Conservation (phyloP, 805 yeast genomes). For the Candida caryicola region DNA sequence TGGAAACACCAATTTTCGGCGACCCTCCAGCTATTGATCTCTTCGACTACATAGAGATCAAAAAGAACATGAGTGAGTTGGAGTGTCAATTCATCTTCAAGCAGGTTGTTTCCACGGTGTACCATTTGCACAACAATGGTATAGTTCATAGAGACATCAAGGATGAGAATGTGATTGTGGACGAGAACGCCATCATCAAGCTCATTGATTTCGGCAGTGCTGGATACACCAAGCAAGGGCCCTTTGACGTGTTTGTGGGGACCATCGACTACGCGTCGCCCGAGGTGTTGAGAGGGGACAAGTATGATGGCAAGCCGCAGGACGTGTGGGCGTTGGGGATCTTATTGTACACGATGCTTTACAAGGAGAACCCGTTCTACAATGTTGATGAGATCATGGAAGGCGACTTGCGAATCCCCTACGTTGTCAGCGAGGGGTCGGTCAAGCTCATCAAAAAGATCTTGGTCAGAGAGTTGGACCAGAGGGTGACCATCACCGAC, state of each 20-base stretch:
- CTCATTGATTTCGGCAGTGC: constrained; percentile 95
- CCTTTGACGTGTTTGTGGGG: constrained; percentile 96
- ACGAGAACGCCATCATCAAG: constrained; percentile 74
- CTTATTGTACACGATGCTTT: constrained; percentile 80
- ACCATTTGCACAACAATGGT: constrained; percentile 80
- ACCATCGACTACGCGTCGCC: constrained; percentile 98
- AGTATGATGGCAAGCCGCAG: constrained; percentile 90
- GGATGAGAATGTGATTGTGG: constrained; percentile 91
- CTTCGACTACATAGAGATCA: constrained; percentile 87
- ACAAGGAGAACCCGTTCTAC: constrained; percentile 93
- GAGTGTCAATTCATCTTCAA: constrained; percentile 77
- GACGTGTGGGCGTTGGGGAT: constrained; percentile 98
- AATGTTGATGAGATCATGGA: constrained; percentile 95
- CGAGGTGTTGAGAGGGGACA: constrained; percentile 84
- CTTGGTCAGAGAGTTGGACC: constrained; percentile 60
- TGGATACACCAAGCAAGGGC: constrained; percentile 85
- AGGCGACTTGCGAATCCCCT: constrained; percentile 75
- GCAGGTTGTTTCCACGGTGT: constrained; percentile 76
- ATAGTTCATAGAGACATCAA: constrained; percentile 93
- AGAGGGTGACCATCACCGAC: constrained; percentile 73
- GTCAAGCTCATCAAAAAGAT: constrained; percentile 60
- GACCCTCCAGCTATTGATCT: constrained; percentile 86
- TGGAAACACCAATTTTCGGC: constrained; percentile 91
- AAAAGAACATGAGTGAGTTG: constrained; percentile 71
- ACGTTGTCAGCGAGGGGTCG: constrained; percentile 59